phyloP scores from a whole-genome alignment of 805 yeast species.

The Yarrowia keelungensis region DNA sequence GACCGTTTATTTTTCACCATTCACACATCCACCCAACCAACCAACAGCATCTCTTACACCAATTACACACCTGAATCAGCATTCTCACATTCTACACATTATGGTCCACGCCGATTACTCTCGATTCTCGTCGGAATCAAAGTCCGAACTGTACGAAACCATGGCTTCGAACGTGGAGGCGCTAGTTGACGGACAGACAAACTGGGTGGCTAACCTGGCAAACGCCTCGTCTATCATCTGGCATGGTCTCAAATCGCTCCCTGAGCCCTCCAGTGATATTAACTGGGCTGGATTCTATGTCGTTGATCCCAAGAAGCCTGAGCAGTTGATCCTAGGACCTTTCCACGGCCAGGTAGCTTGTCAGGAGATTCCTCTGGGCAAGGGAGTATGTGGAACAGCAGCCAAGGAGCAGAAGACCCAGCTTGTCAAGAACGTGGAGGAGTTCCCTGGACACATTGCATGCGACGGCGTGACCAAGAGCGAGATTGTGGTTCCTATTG shows the following conservation, averaged over 20 bases:
- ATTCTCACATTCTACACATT: not conserved
- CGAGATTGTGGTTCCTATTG: constrained; percentile 90
- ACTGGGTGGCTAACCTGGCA: constrained; percentile 90
- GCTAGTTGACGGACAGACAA: constrained; percentile 63
- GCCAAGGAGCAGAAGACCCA: constrained; percentile 68
- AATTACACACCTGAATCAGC: not conserved
- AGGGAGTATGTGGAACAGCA: constrained; percentile 93
- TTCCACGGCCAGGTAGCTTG: constrained; percentile 98
- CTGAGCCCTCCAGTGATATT: constrained; percentile 54
- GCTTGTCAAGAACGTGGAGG: constrained; percentile 75
- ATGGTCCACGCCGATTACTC: constrained; percentile 75
- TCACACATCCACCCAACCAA: too few species aligned
- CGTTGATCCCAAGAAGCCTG: constrained; percentile 50
- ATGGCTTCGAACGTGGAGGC: constrained; percentile 70
- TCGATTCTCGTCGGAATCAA: constrained; percentile 54
- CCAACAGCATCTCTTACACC: not conserved
- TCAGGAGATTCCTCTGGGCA: constrained; percentile 76
- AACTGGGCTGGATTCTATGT: constrained; percentile 97
- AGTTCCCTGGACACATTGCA: constrained; percentile 92
- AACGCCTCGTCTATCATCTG: constrained; percentile 87
- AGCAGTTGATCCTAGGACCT: constrained; percentile 79
- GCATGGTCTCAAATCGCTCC: constrained; percentile 78
- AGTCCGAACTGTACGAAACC: constrained; percentile 62
- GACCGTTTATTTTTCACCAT: too few species aligned
- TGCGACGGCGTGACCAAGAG: constrained; percentile 95